Evolutionary conservation across 2,329 filamentous ascomycete species (phyloP).

Genomic region (Cytospora piceae): DNA sequence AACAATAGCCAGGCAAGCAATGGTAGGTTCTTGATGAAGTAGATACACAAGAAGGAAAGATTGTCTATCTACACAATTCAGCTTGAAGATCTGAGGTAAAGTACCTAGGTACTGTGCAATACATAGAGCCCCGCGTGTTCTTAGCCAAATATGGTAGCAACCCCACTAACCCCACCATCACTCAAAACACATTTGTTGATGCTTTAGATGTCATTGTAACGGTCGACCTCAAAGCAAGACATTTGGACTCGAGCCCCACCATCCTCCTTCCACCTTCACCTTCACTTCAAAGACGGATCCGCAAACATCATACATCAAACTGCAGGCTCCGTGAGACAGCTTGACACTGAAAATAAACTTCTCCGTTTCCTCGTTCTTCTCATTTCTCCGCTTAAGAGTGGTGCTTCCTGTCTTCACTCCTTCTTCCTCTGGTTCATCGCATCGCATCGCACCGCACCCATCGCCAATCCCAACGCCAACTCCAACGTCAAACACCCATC

Average conservation of each 20-base stretch:
- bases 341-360: conserved; percentile 6
- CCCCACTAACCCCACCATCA: conserved; percentile 15
- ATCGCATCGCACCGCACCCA: conserved; percentile 26
- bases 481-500: conserved; percentile 5
- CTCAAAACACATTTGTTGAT: conserved; percentile 10
- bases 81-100: not conserved
- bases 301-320: conserved; percentile 5
- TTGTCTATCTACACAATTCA: not conserved
- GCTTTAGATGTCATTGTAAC: conserved; percentile 8
- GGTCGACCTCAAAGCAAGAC: conserved; percentile 9
- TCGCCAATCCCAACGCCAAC: conserved; percentile 20
- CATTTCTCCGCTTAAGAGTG: not conserved
- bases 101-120: not conserved
- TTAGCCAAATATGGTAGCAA: not conserved
- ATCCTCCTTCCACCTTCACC: not conserved
- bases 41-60: too few relatives aligned
- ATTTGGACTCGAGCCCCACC: conserved; percentile 21
- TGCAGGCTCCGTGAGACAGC: conserved; percentile 7
- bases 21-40: too few relatives aligned
- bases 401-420: not conserved
- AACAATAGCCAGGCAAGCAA: not conserved
- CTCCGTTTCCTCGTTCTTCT: not conserved
- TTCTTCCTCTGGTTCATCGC: not conserved
- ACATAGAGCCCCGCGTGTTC: not conserved
- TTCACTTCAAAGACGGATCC: not conserved